phyloP scores from a whole-genome alignment of 108 stramenopile genomes.

The Conticribra weissflogii region DNA sequence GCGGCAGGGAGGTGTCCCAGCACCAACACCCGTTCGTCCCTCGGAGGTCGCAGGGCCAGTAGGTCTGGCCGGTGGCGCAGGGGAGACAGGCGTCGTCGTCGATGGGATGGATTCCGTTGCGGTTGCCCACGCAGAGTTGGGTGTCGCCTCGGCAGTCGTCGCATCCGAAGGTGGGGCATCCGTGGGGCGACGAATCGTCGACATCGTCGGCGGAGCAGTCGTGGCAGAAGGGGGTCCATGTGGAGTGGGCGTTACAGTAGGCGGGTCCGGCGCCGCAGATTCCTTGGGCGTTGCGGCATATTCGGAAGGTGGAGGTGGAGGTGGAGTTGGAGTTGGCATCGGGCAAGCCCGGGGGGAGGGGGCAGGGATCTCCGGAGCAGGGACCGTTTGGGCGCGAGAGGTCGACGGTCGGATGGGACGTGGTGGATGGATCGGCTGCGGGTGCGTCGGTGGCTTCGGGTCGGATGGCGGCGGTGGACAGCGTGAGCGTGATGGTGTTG shows the following conservation, averaged over 20 bases:
- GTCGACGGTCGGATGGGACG: neutral
- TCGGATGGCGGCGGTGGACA: neutral
- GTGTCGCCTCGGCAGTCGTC: constrained; percentile 23
- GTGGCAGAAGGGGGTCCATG: constrained; percentile 35
- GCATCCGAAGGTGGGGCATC: constrained; percentile 34
- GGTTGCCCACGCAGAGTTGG: constrained; percentile 33
- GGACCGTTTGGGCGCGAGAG: neutral
- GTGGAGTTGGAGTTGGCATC: neutral
- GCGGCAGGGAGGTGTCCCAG: constrained; percentile 23
- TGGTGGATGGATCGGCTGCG: neutral
- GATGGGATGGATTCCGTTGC: constrained; percentile 34
- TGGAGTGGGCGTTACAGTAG: constrained; percentile 39
- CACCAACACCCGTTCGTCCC: constrained; percentile 37
- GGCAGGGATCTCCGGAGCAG: neutral
- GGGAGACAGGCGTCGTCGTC: constrained; percentile 26
- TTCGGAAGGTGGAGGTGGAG: constrained; percentile 5
- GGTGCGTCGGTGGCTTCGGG: neutral
- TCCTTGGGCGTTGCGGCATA: constrained; percentile 23
- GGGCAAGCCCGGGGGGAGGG: neutral
- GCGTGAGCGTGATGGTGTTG: no score
- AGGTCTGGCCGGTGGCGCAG: constrained; percentile 23
- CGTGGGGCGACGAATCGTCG: no score
- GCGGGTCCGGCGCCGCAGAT: constrained; percentile 29
- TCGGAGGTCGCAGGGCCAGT: constrained; percentile 29
- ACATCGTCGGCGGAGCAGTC: constrained; percentile 28